Evolutionary conservation across 2,329 filamentous ascomycete species (phyloP).

Genomic region (Clonostachys solani): DNA sequence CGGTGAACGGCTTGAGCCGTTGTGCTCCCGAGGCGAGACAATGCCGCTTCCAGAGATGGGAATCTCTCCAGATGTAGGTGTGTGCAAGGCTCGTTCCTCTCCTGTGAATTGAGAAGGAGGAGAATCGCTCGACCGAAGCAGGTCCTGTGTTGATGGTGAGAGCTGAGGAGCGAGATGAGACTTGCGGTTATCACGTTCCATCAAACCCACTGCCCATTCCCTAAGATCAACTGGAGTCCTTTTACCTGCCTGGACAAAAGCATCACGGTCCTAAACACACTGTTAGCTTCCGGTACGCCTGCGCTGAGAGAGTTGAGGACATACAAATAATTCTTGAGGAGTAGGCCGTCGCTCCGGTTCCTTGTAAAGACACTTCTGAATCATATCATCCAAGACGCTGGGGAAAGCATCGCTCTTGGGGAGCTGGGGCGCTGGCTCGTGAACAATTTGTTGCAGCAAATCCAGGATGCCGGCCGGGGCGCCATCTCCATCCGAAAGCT

Average conservation of each 20-base stretch:
- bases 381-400: slow-evolving; percentile 91
- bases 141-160: slow-evolving; percentile 72
- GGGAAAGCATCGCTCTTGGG: slow-evolving; percentile 98
- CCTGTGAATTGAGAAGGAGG: slow-evolving; percentile 27
- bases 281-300: not conserved
- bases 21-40: slow-evolving; percentile 47
- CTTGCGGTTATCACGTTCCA: slow-evolving; percentile 93
- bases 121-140: slow-evolving; percentile 62
- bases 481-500: slow-evolving; percentile 67
- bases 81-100: slow-evolving; percentile 43
- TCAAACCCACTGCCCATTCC: slow-evolving; percentile 90
- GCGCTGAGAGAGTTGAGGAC: slow-evolving; percentile 19
- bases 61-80: slow-evolving; percentile 70
- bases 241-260: slow-evolving; percentile 94
- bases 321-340: slow-evolving; percentile 86
- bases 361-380: slow-evolving; percentile 92
- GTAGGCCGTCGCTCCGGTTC: slow-evolving; percentile 85
- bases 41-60: slow-evolving; percentile 56
- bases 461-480: slow-evolving; percentile 94
- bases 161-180: slow-evolving; percentile 82
- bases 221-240: slow-evolving; percentile 90
- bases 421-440: slow-evolving; percentile 88
- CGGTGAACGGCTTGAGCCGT: slow-evolving; percentile 44
- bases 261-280: slow-evolving; percentile 71
- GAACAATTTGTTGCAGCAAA: slow-evolving; percentile 92